Percentiles rank a stretch among this genome's conserved stretches.
These are phyloP conservation scores for Dinochytrium kinnereticum DNA, from an alignment of 371 early-diverging fungal genomes.

Conservation along the genomic window DNA sequence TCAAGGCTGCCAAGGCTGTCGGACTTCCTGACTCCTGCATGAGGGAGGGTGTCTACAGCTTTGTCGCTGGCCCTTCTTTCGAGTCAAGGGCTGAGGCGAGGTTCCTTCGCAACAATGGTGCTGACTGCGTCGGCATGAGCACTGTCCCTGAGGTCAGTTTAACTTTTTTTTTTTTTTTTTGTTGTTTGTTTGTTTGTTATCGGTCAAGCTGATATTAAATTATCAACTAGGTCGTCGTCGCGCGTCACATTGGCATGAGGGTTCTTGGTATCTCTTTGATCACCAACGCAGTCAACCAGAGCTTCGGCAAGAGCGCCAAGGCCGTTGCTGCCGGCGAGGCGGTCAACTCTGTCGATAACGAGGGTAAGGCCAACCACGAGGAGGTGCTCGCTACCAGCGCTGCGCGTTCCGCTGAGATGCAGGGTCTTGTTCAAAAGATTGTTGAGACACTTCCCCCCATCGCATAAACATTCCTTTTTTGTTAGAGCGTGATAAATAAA, in stretches of 20 bases:
- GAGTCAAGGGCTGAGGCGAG: conserved; percentile 92
- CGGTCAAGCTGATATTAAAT: no score
- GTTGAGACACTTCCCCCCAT: conserved; percentile 45
- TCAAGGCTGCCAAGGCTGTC: conserved; percentile 36
- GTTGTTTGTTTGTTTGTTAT: no score
- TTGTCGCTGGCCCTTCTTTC: conserved; percentile 89
- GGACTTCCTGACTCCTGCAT: conserved; percentile 29
- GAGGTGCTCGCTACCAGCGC: conserved; percentile 85
- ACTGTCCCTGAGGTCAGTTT: conserved; percentile 88
- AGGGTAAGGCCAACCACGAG: conserved; percentile 77
- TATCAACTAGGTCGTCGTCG: conserved; percentile 67
- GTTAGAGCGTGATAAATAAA: no score
- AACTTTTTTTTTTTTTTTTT: background rate
- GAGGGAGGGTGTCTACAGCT: conserved; percentile 83
- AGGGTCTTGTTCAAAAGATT: conserved; percentile 71
- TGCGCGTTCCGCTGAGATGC: conserved; percentile 76
- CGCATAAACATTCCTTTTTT: no score
- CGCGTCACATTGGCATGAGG: conserved; percentile 87
- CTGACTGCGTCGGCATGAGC: conserved; percentile 94
- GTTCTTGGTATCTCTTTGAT: conserved; percentile 86
- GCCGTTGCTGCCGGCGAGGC: conserved; percentile 44
- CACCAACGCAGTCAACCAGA: conserved; percentile 79
- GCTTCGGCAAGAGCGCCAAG: conserved; percentile 64
- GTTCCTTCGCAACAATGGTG: conserved; percentile 71
- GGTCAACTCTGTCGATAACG: conserved; percentile 42